phyloP scores from a whole-genome alignment of 768 basidiomycete species.

The Mycena amicta region DNA sequence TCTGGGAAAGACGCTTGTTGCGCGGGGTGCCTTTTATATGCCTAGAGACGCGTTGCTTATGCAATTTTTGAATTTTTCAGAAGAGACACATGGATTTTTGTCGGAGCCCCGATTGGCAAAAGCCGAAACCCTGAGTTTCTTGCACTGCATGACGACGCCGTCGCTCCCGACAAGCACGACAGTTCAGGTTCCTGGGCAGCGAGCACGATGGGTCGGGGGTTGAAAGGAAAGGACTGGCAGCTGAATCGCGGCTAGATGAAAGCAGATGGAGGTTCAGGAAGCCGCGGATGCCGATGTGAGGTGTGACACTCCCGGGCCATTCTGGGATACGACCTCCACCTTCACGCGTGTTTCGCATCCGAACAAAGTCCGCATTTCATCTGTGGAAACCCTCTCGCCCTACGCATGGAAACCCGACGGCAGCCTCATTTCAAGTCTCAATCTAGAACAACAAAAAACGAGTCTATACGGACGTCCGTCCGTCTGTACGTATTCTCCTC shows the following conservation, averaged over 20 bases:
- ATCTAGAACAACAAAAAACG: neutral
- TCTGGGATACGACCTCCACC: neutral
- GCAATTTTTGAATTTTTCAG: slow-evolving; percentile 13
- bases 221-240: neutral
- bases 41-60: slow-evolving; percentile 9
- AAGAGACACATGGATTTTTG: neutral
- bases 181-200: neutral
- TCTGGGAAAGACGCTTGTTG: slow-evolving; percentile 20
- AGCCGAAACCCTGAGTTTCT: neutral
- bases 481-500: slow-evolving; percentile 11
- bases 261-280: neutral
- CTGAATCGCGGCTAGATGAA: neutral
- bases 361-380: neutral
- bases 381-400: neutral
- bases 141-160: slow-evolving; percentile 13
- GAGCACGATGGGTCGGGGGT: neutral
- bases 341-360: neutral
- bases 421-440: neutral
- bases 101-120: slow-evolving; percentile 6
- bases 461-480: neutral
- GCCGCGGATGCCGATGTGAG: neutral
- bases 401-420: neutral
- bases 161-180: neutral
- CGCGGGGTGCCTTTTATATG: slow-evolving; percentile 25
- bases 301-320: neutral